Percentiles rank a stretch among this genome's conserved stretches.
Evolutionary conservation across 352 stramenopile genomes (phyloP).

Genomic region (Pythium oligandrum): DNA sequence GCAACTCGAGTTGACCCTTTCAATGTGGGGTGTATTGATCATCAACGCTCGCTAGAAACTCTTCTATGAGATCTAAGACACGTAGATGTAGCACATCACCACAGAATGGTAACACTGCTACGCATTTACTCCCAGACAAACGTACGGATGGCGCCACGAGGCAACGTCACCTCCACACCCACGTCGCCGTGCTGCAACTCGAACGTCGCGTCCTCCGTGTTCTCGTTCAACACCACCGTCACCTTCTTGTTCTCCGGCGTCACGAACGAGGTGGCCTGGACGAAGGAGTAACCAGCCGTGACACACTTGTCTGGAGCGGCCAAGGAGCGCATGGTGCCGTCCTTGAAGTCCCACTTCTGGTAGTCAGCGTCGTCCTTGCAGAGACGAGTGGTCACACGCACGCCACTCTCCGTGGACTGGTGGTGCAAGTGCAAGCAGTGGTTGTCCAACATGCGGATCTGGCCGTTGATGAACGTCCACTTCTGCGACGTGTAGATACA

Average conservation of each 20-base stretch:
- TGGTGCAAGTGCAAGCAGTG: slow-evolving; percentile 63
- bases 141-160: slow-evolving; percentile 59
- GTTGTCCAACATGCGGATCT: slow-evolving; percentile 55
- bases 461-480: slow-evolving; percentile 54
- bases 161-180: slow-evolving; percentile 48
- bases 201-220: slow-evolving; percentile 68
- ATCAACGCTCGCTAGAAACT: too few relatives aligned
- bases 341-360: slow-evolving; percentile 60
- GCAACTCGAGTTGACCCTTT: too few relatives aligned
- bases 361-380: slow-evolving; percentile 36
- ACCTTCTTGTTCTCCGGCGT: slow-evolving; percentile 72
- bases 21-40: too few relatives aligned
- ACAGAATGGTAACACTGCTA: too few relatives aligned
- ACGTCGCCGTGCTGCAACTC: slow-evolving; percentile 43
- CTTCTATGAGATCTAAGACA: too few relatives aligned
- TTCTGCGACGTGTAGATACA: slow-evolving; percentile 63
- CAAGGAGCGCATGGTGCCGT: slow-evolving; percentile 48
- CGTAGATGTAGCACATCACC: too few relatives aligned
- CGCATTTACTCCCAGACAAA: slow-evolving; percentile 51
- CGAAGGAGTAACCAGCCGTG: slow-evolving; percentile 72
- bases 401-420: slow-evolving; percentile 45
- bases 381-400: slow-evolving; percentile 42
- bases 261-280: slow-evolving; percentile 63
- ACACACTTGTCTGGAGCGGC: slow-evolving; percentile 57
- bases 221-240: slow-evolving; percentile 81